Evolutionary conservation across 192 early-diverging fungal species (phyloP), one percentile per base, ranked within the genome.

Genomic region (Phlyctochytrium planicorne): DNA sequence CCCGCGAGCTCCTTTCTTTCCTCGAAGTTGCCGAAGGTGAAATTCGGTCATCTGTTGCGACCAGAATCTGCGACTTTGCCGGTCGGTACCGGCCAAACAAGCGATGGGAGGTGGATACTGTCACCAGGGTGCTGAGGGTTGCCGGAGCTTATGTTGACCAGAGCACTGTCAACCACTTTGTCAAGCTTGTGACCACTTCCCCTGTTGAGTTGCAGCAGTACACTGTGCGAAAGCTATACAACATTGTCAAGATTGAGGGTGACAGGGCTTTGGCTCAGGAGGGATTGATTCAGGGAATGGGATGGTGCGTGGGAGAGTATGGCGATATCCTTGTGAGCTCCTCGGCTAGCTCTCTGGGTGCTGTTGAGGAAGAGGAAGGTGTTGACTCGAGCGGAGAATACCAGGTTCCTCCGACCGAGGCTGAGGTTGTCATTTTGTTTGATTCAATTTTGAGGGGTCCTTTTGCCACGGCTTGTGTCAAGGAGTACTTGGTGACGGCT

Each of bases 281-380:
- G 71, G 92, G 91, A 6, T 84, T 98, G 60, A 88, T 95, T 24
- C 81, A 95, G 68, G 91, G 91, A 29, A 91, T 88, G 36, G 84
- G 92, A 2, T 99, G 97, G 97, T 84, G 90, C 57, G 88, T 98
- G 74, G 97, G 97, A 53, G 97, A 99, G 76, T 98, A 91, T 75
- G 97, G 94, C 32, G 96, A 99, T 71, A 73, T 94, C 10, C 84
- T 99, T 25, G 87, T 94, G 1, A 62, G 55, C 30, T 53, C 35
- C 17, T 53, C 24, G 3, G 57, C 47, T 2, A 59, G 12, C 14
- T 36, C 50, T 27, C 56, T 78, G 27, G 79, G 76, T 20, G 84
- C 78, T 29, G 10, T 25, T 10, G 89, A 87, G 29, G 89, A 89
- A 64, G 90, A 87, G 30, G 90, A 90, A 27, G 70, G 65, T 25